Evolutionary conservation across 352 stramenopile genomes (phyloP), one percentile per base, ranked within the genome.

Genomic region (Pythium oligandrum): DNA sequence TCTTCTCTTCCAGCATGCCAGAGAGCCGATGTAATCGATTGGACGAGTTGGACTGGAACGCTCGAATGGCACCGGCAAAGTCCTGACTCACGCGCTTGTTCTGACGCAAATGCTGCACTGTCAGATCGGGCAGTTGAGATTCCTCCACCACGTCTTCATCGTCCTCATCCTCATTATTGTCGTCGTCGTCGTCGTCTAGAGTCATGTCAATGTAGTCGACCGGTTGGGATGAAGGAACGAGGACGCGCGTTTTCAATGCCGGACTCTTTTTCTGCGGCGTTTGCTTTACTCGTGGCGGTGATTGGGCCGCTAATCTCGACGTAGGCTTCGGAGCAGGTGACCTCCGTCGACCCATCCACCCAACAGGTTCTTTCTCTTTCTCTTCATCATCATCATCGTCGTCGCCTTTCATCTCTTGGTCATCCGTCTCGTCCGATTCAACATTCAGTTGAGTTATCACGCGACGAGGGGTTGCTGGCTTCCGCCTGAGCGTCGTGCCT

Each of bases 61-160:
- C 66, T 4, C 51, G 66, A 48, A 86, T 74, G 2, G 68, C 76
- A 4, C 62, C 66, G 44, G 64, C 51, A 44, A 86, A 88, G 44
- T 90, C 71, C 11, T 79, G 53, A 45, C 69, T 87, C 1, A 68
- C 50, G 1, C 71, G 65, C 47, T 71, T 68, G 40, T 69, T 70
- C 44, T 63, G 64, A 5, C n/a, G 17, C 7, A 31, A 26, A 17
- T 30, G 39, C 1, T 8, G 7, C 10, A 34, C 3, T 11, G 50
- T 4, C 4, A 10, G 44, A 2, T 26, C 33, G 8, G 61, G 65
- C 36, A 64, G 31, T 42, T 71, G 62, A 3, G 66, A 69, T 17
- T 68, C 57, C 43, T 66, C 61, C 2, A 66, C 57, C 30, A 11
- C 46, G 32, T 63, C 51, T 17, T 61, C 46, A 32, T 69, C 56